Conservation (phyloP, 2,329 filamentous ascomycete genomes). For the Penicillium fuscoglaucum region DNA sequence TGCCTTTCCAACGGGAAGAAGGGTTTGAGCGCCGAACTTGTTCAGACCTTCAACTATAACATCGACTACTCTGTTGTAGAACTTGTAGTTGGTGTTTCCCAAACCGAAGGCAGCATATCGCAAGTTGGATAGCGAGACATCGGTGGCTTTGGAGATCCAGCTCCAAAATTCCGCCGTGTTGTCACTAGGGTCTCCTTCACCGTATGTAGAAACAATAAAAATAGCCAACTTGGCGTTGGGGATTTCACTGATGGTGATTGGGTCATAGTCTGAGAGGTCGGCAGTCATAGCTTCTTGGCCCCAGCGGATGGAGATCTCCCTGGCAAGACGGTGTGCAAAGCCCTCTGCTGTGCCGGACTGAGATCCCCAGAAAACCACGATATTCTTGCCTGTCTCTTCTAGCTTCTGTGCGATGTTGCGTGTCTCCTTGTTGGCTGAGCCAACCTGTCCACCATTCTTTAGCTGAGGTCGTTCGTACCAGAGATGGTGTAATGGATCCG, state of each 20-base stretch:
- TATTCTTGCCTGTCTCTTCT: too few relatives aligned
- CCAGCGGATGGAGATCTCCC: too few relatives aligned
- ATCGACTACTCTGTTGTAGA: conserved; percentile 94
- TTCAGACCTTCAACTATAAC: conserved; percentile 74
- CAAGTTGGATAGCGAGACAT: conserved; percentile 67
- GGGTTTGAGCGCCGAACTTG: conserved; percentile 72
- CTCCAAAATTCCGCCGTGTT: conserved; percentile 89
- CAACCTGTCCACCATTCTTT: too few relatives aligned
- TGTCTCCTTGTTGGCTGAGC: too few relatives aligned
- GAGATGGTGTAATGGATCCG: too few relatives aligned
- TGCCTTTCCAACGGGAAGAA: conserved; percentile 81
- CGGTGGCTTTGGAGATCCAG: conserved; percentile 77
- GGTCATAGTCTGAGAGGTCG: too few relatives aligned
- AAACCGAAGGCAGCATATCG: conserved; percentile 85
- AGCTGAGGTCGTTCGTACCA: too few relatives aligned
- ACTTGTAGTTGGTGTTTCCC: conserved; percentile 92
- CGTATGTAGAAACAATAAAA: conserved; percentile 62
- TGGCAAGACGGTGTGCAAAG: too few relatives aligned
- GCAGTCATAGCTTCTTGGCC: too few relatives aligned
- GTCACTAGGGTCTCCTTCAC: conserved; percentile 93
- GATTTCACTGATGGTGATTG: conserved; percentile 46
- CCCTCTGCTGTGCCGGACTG: too few relatives aligned
- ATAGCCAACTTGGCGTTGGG: conserved; percentile 74
- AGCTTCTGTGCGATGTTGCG: too few relatives aligned
- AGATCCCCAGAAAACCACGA: too few relatives aligned